Evolutionary conservation across 768 basidiomycete species (phyloP), one percentile per base, ranked within the genome.

Genomic region (Glaciozyma antarctica): DNA sequence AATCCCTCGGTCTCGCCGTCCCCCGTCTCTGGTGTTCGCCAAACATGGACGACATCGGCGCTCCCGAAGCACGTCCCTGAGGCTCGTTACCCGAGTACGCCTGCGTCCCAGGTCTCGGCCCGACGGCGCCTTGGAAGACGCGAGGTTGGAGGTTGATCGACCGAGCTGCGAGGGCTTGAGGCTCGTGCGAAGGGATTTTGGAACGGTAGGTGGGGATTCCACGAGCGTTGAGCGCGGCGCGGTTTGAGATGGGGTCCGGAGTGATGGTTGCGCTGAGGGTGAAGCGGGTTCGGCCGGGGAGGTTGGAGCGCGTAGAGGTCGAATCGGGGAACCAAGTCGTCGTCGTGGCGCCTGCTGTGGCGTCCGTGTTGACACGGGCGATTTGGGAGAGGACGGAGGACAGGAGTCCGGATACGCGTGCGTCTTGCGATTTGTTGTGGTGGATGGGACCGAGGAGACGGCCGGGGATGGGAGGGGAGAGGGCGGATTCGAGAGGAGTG

Each of bases 261-360:
- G 62, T 57, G 57, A 70, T 58, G 21, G 52, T 44, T 34, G 69
- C 62, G 3, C 26, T 48, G 41, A 70, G 48, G 47, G 60, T 57
- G 69, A 70, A 67, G 9, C 16, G 22, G 22, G 63, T 56, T n/a
- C 70, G 64, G 10, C 70, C 70, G 24, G 70, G 66, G 5, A 17
- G 21, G 62, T 71, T 71, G 7, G 66, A 65, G 6, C 70, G 61
- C 9, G 53, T 41, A 16, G 58, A 58, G 1, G 54, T 17, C 3
- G 61, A 60, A 62, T 71, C 70, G 45, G 70, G 70, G 70, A 63
- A 71, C 43, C 62, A 71, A 55, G 59, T 68, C 26, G 70, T 71
- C 19, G 61, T 0, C 3, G 58, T 9, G 32, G 15, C n/a, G n/a
- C 34, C 43, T 19, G 24, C 53, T 6, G 43, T 21, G 5, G 5